These are phyloP conservation scores for Pyronema omphalodes DNA, from an alignment of 495 filamentous ascomycete species.

Conservation along the genomic window DNA sequence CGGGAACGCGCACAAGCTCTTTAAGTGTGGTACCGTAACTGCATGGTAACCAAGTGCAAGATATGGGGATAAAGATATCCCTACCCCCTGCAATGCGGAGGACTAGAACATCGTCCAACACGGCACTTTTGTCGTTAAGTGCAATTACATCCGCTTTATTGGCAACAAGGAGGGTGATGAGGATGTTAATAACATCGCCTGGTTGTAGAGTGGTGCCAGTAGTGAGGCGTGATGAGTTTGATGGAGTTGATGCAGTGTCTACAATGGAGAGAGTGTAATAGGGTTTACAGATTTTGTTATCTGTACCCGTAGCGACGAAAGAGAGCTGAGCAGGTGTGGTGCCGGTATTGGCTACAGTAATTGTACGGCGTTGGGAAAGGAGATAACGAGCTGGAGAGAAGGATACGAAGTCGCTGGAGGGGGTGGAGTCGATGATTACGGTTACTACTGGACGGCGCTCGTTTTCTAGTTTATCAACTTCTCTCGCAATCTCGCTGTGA, in stretches of 20 bases:
- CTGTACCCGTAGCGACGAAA: constrained; percentile 39
- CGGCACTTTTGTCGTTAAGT: constrained; percentile 48
- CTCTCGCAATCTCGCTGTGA: constrained; percentile 69
- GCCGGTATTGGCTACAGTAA: constrained; percentile 87
- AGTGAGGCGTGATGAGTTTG: neutral
- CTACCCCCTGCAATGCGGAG: constrained; percentile 69
- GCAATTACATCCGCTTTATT: constrained; percentile 42
- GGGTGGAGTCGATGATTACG: constrained; percentile 49
- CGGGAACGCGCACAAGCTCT: constrained; percentile 67
- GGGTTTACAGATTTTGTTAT: constrained; percentile 14
- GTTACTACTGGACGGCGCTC: constrained; percentile 73
- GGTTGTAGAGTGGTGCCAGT: constrained; percentile 49
- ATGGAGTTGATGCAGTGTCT: neutral
- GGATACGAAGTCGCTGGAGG: constrained; percentile 36
- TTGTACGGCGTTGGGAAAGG: constrained; percentile 38
- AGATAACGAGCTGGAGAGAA: constrained; percentile 58
- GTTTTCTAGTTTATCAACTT: constrained; percentile 83
- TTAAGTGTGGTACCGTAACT: constrained; percentile 69
- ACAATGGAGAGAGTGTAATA: constrained; percentile 15
- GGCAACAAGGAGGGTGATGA: constrained; percentile 44
- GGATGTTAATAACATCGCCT: constrained; percentile 57
- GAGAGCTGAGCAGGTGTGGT: constrained; percentile 52
- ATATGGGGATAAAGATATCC: constrained; percentile 78
- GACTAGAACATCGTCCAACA: constrained; percentile 71
- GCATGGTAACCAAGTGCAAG: constrained; percentile 59